phyloP scores from a whole-genome alignment of 768 basidiomycete species.

The Galerina marginata region DNA sequence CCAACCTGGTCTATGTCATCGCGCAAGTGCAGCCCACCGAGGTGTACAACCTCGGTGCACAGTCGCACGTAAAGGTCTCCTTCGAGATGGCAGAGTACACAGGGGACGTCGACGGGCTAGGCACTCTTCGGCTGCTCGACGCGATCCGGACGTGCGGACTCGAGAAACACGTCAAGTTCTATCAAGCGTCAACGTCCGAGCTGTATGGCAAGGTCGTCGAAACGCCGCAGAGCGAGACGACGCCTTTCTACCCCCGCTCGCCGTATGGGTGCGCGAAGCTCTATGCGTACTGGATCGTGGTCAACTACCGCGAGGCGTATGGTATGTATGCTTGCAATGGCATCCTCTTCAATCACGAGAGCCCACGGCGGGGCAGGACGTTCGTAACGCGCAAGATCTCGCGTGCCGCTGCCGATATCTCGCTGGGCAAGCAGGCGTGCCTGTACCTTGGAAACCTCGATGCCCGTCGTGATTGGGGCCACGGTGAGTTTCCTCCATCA shows the following conservation, averaged over 20 bases:
- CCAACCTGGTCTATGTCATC: slow-evolving; percentile 96
- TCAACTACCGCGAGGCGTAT: slow-evolving; percentile 94
- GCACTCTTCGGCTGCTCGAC: slow-evolving; percentile 94
- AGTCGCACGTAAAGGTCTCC: slow-evolving; percentile 98
- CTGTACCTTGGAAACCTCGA: slow-evolving; percentile 95
- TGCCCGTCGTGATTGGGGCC: slow-evolving; percentile 97
- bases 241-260: slow-evolving; percentile 97
- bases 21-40: slow-evolving; percentile 94
- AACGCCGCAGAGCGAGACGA: slow-evolving; percentile 94
- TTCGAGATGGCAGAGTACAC: slow-evolving; percentile 99
- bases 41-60: slow-evolving; percentile 97
- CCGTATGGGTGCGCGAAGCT: slow-evolving; percentile 97
- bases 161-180: slow-evolving; percentile 92
- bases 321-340: slow-evolving; percentile 97
- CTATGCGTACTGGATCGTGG: slow-evolving; percentile 89
- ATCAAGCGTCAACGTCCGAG: slow-evolving; percentile 97
- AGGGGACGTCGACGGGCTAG: slow-evolving; percentile 94
- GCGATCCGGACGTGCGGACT: slow-evolving; percentile 96
- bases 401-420: slow-evolving; percentile 91
- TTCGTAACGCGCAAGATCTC: slow-evolving; percentile 97
- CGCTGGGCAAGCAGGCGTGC: slow-evolving; percentile 85
- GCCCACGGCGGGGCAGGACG: slow-evolving; percentile 90
- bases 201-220: slow-evolving; percentile 97
- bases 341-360: slow-evolving; percentile 98
- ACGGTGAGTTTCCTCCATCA: slow-evolving; percentile 60